These are phyloP conservation scores for Penicillium longicatenatum DNA, from an alignment of 495 filamentous ascomycete genomes.

Conservation along the genomic window DNA sequence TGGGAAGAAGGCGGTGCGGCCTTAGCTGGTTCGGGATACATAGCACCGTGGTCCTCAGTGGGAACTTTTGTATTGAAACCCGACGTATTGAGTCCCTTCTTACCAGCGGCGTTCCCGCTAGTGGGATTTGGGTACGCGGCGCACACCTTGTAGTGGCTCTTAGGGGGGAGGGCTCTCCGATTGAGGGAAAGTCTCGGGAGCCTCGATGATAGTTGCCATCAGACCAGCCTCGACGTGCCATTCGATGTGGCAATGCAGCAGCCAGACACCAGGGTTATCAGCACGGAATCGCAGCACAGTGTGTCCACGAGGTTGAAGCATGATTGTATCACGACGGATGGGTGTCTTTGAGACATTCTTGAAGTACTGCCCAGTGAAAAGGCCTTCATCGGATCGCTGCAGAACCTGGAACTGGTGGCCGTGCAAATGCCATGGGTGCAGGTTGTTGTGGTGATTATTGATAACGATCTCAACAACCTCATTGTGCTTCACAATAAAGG, in stretches of 20 bases:
- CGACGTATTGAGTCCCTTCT: slow-evolving; percentile 20
- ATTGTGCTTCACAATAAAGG: slow-evolving; percentile 48
- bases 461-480: slow-evolving; percentile 64
- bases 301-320: slow-evolving; percentile 56
- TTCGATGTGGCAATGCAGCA: slow-evolving; percentile 83
- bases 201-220: slow-evolving; percentile 69
- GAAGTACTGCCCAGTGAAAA: slow-evolving; percentile 35
- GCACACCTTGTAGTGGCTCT: slow-evolving; percentile 27
- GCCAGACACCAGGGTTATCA: slow-evolving; percentile 75
- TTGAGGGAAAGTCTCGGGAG: slow-evolving; percentile 29
- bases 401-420: slow-evolving; percentile 58
- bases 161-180: slow-evolving; percentile 19
- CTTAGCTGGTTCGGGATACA: slow-evolving; percentile 16
- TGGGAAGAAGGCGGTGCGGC: not conserved
- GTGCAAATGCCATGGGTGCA: slow-evolving; percentile 69
- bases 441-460: slow-evolving; percentile 62
- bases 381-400: slow-evolving; percentile 39
- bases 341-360: slow-evolving; percentile 25
- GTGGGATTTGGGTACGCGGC: slow-evolving; percentile 22
- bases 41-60: slow-evolving; percentile 18
- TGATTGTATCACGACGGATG: slow-evolving; percentile 56
- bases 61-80: slow-evolving; percentile 20
- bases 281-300: slow-evolving; percentile 67
- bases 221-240: slow-evolving; percentile 79
- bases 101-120: slow-evolving; percentile 30